Base-by-base conservation (phyloP, 345 rosid genomes). In the Atalantia buxifolia region DNA sequence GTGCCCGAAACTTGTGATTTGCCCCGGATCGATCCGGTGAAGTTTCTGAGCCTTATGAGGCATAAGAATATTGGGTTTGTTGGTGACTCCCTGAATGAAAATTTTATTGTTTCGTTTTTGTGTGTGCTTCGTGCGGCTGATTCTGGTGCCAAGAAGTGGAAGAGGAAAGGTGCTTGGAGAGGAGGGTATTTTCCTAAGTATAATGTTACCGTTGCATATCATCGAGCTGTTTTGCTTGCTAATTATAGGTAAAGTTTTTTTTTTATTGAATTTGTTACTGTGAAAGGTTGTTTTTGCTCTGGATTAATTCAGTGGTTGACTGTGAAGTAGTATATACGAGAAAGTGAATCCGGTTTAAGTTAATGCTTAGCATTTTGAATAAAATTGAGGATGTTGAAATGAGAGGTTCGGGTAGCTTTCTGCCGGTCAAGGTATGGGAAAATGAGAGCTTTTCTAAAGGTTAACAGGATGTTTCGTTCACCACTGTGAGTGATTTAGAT, bases 161-260 rank as follows among this genome's bases (percentile, higher is more conserved):
- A 94, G 84, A 94, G 80, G 88, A 96, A 87, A 57, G 92, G 94
- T 24, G 98, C 99, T 80, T 96, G 98, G 99, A 89, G 98, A 76
- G 99, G 99, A 27, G 97, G 88, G 84, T 91, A 86, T 72, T 96
- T 94, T 72, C 99, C 99, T 7, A 86, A 82, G 55, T 96, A 81
- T 36, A 96, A 92, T 78, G 97, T 92, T 78, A 93, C 95, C 1
- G 97, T 94, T 35, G 97, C 92, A 5, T 96, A 96, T 90, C 99
- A 96, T 78, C 83, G 98, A 10, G 93, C 98, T 9, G 99, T 94
- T 76, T 87, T 96, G 88, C 88, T 94, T 63, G 92, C 98, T 13
- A 90, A 84, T 72, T 94, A 94, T 66, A 81, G 91, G 98, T 94
- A 81, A 83, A 87, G 18, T 75, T 7, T 45, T 6, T 16, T 7